Evolutionary conservation across 169 alveolate genomes (phyloP), one percentile per base, ranked within the genome.

Genomic region (Toxoplasma gondii): DNA sequence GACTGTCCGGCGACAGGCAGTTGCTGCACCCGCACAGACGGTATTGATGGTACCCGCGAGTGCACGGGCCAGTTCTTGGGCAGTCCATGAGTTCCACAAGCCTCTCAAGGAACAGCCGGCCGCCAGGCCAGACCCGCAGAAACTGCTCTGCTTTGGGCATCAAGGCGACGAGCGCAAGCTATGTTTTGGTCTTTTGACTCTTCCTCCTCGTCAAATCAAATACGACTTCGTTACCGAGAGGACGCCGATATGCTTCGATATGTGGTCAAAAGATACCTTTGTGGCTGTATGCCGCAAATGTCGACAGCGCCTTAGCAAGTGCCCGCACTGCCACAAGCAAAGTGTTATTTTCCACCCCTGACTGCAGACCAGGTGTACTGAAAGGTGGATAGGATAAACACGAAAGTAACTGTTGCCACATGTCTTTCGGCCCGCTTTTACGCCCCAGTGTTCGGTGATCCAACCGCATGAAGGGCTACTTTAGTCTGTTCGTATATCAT

Each of bases 241-340:
- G 45, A 9, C 44, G 5, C 16, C 64, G 36, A 69, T n/a, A 17
- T 91, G 91, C 45, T 53, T 80, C 45, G 94, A 91, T 5, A 1
- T 91, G 70, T 91, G 94, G 91, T 22, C 29, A 27, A 36, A 78
- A 10, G 91, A 81, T 2, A n/a, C 64, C 10, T 92, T 58, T 44
- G 88, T 81, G 38, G 94, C 91, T 44, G 94, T 92, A 9, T 92
- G 94, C 83, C 81, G 94, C 12, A 92, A 82, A 64, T 92, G 94
- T 54, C 45, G 91, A 1, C 69, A 67, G 67, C 64, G 44, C n/a
- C 87, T 92, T 74, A 74, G 91, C 69, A 45, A 41, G 45, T 92
- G 94, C 44, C 67, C 54, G 1, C 69, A 81, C 58, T 92, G 94
- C 67, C 91, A 88, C 36, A 92, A 92, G 67, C 94, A 92, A 44